Conservation (phyloP, 306 rosid genomes). For the Citrullus amarus region DNA sequence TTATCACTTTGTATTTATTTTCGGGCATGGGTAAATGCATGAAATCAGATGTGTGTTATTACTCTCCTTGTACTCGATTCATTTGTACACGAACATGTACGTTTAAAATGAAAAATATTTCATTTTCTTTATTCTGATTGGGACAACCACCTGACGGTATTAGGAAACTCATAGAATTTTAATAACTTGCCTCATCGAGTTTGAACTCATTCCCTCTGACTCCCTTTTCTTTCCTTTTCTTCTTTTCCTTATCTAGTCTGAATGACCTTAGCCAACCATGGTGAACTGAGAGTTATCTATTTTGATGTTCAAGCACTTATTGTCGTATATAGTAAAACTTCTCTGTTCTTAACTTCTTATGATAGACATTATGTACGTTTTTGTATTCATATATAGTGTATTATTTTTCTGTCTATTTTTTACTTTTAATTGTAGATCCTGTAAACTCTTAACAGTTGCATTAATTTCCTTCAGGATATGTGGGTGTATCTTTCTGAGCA, state of each 20-base stretch:
- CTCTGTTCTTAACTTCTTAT: neutral
- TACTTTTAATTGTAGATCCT: neutral
- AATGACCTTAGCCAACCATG: neutral
- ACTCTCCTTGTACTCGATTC: neutral
- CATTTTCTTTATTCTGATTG: neutral
- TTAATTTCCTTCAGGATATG: slow-evolving; percentile 57
- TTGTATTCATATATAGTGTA: neutral
- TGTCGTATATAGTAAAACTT: neutral
- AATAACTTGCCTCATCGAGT: neutral
- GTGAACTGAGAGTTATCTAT: neutral
- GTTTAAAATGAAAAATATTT: neutral
- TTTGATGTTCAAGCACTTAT: neutral
- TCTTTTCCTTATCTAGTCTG: neutral
- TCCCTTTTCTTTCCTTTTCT: neutral
- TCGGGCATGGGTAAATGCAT: neutral
- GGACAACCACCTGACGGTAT: neutral
- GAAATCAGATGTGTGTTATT: neutral
- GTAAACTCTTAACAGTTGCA: neutral
- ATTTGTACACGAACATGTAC: neutral
- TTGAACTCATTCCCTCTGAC: neutral
- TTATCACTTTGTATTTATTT: neutral
- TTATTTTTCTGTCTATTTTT: neutral
- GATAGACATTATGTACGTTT: neutral
- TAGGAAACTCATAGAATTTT: neutral
- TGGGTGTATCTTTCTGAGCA: slow-evolving; percentile 78